Evolutionary conservation across 2,329 filamentous ascomycete species (phyloP).

Genomic region (Fusarium sulawesiense): DNA sequence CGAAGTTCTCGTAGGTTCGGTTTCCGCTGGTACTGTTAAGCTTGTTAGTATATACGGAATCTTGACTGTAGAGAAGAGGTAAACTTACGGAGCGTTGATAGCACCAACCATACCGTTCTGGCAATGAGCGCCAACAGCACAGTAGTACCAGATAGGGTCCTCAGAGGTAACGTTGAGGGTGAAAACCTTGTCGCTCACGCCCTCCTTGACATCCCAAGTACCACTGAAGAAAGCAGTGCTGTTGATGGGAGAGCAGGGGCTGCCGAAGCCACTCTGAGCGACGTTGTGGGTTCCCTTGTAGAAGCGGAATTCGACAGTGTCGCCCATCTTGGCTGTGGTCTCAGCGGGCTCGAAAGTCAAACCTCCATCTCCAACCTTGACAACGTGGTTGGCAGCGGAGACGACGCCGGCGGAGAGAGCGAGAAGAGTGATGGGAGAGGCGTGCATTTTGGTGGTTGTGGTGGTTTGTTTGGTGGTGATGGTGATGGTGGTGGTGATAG

Average conservation of each 20-base stretch:
- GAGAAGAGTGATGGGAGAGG: conserved; percentile 25
- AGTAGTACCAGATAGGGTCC: conserved; percentile 73
- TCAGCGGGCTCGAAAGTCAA: conserved; percentile 64
- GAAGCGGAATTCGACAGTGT: conserved; percentile 60
- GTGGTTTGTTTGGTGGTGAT: background rate
- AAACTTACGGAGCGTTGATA: conserved; percentile 44
- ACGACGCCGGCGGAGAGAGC: conserved; percentile 21
- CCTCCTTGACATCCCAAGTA: conserved; percentile 19
- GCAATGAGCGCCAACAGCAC: conserved; percentile 69
- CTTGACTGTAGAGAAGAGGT: background rate
- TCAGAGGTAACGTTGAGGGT: conserved; percentile 49
- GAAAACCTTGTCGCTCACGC: conserved; percentile 37
- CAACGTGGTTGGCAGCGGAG: conserved; percentile 35
- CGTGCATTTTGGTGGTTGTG: conserved; percentile 29
- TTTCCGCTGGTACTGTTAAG: conserved; percentile 28
- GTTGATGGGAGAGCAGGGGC: conserved; percentile 68
- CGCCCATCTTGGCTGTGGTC: conserved; percentile 62
- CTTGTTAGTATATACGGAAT: background rate
- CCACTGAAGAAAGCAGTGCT: conserved; percentile 59
- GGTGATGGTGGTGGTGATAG: background rate
- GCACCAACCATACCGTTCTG: conserved; percentile 70
- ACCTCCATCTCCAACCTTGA: conserved; percentile 43
- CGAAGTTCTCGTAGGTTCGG: conserved; percentile 28
- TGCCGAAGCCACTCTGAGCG: conserved; percentile 68
- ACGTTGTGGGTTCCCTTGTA: conserved; percentile 68